Base-by-base conservation (phyloP, 2,329 filamentous ascomycete species). In the Sarocladiaceae sp. region DNA sequence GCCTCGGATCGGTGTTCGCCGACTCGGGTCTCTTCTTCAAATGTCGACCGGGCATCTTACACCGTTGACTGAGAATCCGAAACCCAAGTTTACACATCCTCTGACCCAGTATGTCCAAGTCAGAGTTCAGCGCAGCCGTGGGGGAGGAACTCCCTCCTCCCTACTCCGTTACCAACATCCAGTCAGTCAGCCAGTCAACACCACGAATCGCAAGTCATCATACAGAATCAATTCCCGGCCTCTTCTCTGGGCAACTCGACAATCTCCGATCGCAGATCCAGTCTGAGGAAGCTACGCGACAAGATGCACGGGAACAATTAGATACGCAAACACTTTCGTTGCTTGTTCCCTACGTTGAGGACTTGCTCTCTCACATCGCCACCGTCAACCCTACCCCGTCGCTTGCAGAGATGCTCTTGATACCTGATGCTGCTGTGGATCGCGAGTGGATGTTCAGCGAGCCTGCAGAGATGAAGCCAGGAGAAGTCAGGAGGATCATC, bases 331-430 rank as follows among this genome's bases (percentile, higher is more conserved):
- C 35, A 13, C 27, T 48, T 7, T 33, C 45, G 26, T 16, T 34
- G 2, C 50, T 71, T 1, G 68, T 69, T 18, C 55, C 63, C 21
- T 63, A 59, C 27, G 68, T 80, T 55, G 55, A 68, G 66, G 63
- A 47, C 6, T 54, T 60, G 15, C 53, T 60, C 20, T 51, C 50
- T 2, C 59, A 63, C 12, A 54, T 74, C 20, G 62, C 61, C 2
- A 49, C 52, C 4, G 51, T 60, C 33, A 53, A 63, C 3, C 55
- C 53, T 0, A 52, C 60, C 1, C 63, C 65, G 1, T 49, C 54
- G 2, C 43, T 63, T 0, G 63, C 70, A 1, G 66, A 72, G 40
- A 61, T 74, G 34, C 66, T 63, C 6, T 55, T 77, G 27, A 63
- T 76, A 0, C 73, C 73, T 0, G 65, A 53, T 2, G 53, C 54